Conservation (phyloP, 306 rosid genomes). For the Arachis stenosperma region DNA sequence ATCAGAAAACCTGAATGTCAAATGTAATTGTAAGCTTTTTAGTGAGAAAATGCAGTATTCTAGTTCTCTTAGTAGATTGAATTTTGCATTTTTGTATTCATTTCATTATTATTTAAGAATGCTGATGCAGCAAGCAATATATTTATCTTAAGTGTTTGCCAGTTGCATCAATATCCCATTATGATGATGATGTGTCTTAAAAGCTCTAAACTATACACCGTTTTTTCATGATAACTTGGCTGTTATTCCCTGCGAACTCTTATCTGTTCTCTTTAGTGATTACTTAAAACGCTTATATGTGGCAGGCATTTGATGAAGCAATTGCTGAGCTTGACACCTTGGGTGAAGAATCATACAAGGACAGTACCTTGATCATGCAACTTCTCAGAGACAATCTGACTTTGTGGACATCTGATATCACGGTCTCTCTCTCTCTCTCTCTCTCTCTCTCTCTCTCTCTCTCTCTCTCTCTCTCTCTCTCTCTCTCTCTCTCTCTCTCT, state of each 20-base stretch:
- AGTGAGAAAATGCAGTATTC: neutral
- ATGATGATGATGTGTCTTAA: slow-evolving; percentile 14
- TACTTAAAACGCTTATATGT: slow-evolving; percentile 4
- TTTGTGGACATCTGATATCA: slow-evolving; percentile 93
- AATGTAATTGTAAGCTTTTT: neutral
- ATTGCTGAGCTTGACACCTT: slow-evolving; percentile 88
- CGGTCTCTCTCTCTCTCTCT: slow-evolving; percentile 51
- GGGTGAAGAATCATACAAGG: slow-evolving; percentile 98
- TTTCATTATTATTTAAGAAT: slow-evolving; percentile 3
- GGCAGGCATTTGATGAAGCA: slow-evolving; percentile 95
- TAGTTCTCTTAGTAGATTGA: slow-evolving; percentile 5
- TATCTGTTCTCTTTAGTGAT: neutral
- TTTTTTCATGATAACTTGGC: neutral
- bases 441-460: neutral
- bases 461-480: slow-evolving; percentile 29
- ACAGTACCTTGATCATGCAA: slow-evolving; percentile 95
- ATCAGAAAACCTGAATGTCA: neutral
- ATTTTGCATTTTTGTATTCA: neutral
- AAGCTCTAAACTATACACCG: neutral
- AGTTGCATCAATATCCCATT: neutral
- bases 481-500: neutral
- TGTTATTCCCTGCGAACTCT: neutral
- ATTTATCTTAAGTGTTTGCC: neutral
- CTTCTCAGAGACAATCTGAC: slow-evolving; percentile 96
- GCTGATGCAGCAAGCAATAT: neutral